Percentiles rank a stretch among this genome's conserved stretches.
Conservation (phyloP, 208 protist species). For the Acanthamoeba rhysodes region DNA sequence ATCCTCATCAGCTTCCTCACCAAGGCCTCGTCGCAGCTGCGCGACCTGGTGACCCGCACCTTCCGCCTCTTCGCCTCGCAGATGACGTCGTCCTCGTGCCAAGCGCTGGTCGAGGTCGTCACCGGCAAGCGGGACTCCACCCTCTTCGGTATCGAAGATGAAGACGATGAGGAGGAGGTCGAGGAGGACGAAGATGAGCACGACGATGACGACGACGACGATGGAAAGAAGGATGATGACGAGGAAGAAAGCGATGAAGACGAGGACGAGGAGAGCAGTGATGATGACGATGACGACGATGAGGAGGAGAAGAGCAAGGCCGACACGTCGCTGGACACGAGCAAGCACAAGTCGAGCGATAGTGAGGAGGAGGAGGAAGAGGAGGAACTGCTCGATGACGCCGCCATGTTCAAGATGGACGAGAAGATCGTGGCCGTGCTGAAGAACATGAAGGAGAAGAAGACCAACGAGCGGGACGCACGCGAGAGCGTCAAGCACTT, state of each 20-base stretch:
- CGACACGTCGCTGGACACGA: conserved; percentile 15
- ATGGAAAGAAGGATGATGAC: background rate
- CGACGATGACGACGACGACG: background rate
- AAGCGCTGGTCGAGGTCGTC: conserved; percentile 68
- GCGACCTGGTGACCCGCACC: conserved; percentile 43
- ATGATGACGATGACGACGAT: conserved; percentile 46
- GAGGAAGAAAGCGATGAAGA: conserved; percentile 17
- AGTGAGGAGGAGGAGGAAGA: conserved; percentile 2
- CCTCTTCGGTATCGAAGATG: conserved; percentile 64
- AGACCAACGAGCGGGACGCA: conserved; percentile 41
- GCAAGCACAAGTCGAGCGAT: background rate
- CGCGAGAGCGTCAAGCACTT: conserved; percentile 72
- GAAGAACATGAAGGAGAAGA: conserved; percentile 78
- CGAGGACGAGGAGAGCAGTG: background rate
- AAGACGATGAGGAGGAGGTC: conserved; percentile 57
- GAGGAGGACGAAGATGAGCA: conserved; percentile 38
- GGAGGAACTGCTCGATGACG: background rate
- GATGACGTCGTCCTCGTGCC: conserved; percentile 35
- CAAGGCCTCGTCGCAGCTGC: conserved; percentile 66
- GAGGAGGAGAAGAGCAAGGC: background rate
- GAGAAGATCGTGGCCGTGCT: conserved; percentile 72
- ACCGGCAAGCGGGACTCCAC: conserved; percentile 46
- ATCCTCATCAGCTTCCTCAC: conserved; percentile 74
- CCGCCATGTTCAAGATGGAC: conserved; percentile 77
- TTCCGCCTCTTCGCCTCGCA: conserved; percentile 61